Percentiles rank a stretch among this genome's conserved stretches.
phyloP scores from a whole-genome alignment of 768 basidiomycete species.

The Naematelia aurantialba region DNA sequence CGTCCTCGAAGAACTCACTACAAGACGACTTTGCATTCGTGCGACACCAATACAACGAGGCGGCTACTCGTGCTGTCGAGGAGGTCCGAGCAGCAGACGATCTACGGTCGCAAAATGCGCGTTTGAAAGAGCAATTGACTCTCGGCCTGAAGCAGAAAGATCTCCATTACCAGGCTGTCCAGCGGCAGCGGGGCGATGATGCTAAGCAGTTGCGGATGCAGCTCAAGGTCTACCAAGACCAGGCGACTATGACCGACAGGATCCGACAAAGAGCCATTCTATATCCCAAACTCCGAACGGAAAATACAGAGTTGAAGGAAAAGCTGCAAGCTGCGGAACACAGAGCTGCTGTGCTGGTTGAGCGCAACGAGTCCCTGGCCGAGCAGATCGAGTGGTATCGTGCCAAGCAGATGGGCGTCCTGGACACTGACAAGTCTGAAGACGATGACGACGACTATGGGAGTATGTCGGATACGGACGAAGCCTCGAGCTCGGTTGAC shows the following conservation, averaged over 20 bases:
- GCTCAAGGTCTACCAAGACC: slow-evolving; percentile 28
- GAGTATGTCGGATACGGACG: background rate
- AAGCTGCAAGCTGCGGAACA: slow-evolving; percentile 2
- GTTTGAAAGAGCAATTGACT: slow-evolving; percentile 20
- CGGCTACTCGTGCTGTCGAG: slow-evolving; percentile 19
- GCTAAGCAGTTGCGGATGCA: slow-evolving; percentile 9
- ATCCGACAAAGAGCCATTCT: slow-evolving; percentile 26
- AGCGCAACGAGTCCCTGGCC: slow-evolving; percentile 31
- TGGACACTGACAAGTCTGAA: slow-evolving; percentile 15
- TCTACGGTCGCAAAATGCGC: slow-evolving; percentile 11
- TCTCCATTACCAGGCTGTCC: slow-evolving; percentile 17
- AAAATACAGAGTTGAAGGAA: slow-evolving; percentile 10
- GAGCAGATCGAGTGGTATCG: slow-evolving; percentile 23
- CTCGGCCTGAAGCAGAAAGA: slow-evolving; percentile 32
- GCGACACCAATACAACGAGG: slow-evolving; percentile 21
- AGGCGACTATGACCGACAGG: slow-evolving; percentile 32
- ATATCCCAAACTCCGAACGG: slow-evolving; percentile 17
- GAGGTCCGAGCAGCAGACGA: slow-evolving; percentile 10
- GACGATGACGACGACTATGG: slow-evolving; percentile 9
- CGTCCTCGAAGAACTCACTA: background rate
- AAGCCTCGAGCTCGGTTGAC: background rate
- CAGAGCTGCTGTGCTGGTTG: slow-evolving; percentile 3
- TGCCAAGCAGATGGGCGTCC: slow-evolving; percentile 32
- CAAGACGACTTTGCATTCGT: slow-evolving; percentile 9
- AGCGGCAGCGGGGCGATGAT: slow-evolving; percentile 5